Conservation (phyloP, 257 asterid genomes). For the Solanum piurae region DNA sequence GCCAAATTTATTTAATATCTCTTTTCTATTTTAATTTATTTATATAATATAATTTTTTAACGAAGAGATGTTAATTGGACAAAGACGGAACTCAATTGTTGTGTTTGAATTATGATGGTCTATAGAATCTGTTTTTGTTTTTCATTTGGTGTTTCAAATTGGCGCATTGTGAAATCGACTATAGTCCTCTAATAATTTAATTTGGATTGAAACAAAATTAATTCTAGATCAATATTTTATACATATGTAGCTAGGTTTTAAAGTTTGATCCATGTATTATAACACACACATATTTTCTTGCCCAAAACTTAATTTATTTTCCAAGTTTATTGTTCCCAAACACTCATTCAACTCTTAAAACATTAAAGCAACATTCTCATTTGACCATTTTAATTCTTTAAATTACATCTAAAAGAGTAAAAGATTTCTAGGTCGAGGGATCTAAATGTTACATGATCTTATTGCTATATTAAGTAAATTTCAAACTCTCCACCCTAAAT, state of each 20-base stretch:
- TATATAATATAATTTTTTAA: background rate
- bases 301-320: background rate
- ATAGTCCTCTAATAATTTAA: background rate
- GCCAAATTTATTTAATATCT: background rate
- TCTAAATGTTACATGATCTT: background rate
- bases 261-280: background rate
- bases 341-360: background rate
- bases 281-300: background rate
- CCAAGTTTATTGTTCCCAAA: background rate
- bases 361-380: background rate
- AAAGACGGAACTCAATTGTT: background rate
- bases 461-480: background rate
- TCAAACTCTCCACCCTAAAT: no score
- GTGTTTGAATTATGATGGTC: background rate
- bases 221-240: background rate
- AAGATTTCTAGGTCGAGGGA: background rate
- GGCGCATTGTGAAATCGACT: no score
- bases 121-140: no score
- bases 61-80: fast-evolving
- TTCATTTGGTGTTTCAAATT: no score
- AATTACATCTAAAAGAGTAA: background rate
- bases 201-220: background rate
- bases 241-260: background rate
- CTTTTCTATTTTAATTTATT: background rate
- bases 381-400: background rate